A percentile compares a stretch with the other conserved stretches of the same genome.
Evolutionary conservation across 2,329 filamentous ascomycete genomes (phyloP).

Genomic region (Clonostachys sp.): DNA sequence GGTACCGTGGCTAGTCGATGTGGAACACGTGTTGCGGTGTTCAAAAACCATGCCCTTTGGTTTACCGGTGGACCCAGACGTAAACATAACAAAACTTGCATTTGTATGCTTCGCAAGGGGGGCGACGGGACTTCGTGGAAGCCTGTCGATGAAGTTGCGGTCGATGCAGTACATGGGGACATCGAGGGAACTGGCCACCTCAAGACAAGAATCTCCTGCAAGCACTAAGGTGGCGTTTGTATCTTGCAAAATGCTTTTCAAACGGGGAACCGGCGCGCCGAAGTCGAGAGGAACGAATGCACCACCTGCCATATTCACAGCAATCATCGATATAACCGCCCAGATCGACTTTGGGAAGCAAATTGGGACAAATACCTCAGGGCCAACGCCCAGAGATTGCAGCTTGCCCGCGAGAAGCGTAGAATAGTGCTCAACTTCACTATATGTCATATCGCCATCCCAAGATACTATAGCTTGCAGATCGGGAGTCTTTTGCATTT

Average conservation of each 20-base stretch:
- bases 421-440: slow-evolving; percentile 14
- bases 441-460: slow-evolving; percentile 2
- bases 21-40: not conserved
- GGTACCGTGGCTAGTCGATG: not conserved
- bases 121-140: not conserved
- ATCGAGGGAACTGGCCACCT: not conserved
- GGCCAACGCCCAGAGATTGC: slow-evolving; percentile 11
- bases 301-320: slow-evolving; percentile 6
- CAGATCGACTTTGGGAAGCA: slow-evolving; percentile 7
- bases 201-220: not conserved
- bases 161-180: not conserved
- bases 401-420: not conserved
- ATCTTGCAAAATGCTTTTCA: not conserved
- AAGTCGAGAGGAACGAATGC: slow-evolving; percentile 3
- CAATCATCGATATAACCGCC: slow-evolving; percentile 6
- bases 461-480: not conserved
- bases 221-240: not conserved
- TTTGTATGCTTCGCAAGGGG: not conserved
- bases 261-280: not conserved
- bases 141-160: not conserved
- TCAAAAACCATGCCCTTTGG: slow-evolving; percentile 2
- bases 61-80: slow-evolving; percentile 2
- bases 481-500: slow-evolving; percentile 6
- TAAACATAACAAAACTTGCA: slow-evolving; percentile 1
- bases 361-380: slow-evolving; percentile 7